A percentile compares a stretch with the other conserved stretches of the same genome.
Conservation (phyloP, 768 basidiomycete species). For the Boletus pseudo-olivaceus region DNA sequence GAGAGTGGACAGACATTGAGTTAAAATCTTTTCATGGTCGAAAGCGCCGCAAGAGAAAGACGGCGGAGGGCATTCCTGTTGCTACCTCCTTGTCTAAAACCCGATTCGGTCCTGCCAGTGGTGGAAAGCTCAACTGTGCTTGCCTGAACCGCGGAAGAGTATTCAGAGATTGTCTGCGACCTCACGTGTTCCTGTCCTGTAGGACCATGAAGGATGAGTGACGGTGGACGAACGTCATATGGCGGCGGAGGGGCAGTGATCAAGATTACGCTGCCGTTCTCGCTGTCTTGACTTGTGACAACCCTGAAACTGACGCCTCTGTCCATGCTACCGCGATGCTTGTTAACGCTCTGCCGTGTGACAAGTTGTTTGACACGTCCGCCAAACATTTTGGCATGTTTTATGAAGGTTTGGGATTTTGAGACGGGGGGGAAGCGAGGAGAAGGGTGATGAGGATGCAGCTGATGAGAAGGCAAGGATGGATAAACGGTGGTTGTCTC, state of each 20-base stretch:
- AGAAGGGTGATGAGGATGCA: neutral
- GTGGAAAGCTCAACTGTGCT: conserved; percentile 9
- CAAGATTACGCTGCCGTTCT: conserved; percentile 28
- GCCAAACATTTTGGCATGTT: conserved; percentile 26
- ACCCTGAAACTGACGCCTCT: conserved; percentile 16
- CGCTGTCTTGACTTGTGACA: conserved; percentile 27
- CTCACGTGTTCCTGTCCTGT: conserved; percentile 8
- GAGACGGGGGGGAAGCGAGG: conserved; percentile 2
- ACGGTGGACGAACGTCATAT: conserved; percentile 13
- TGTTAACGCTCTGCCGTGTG: conserved; percentile 7
- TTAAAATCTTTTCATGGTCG: conserved; percentile 27
- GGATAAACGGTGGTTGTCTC: conserved; percentile 3
- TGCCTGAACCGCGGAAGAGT: conserved; percentile 19
- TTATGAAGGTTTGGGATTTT: conserved; percentile 20
- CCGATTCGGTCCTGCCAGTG: conserved; percentile 4
- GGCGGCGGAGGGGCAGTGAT: conserved; percentile 30
- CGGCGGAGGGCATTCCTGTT: conserved; percentile 26
- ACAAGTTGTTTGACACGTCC: conserved; percentile 30
- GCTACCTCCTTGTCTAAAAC: conserved; percentile 13
- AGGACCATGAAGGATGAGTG: conserved; percentile 4
- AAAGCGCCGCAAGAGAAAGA: conserved; percentile 31
- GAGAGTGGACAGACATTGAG: neutral
- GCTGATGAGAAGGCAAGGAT: conserved; percentile 7
- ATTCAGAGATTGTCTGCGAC: conserved; percentile 21
- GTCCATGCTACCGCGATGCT: conserved; percentile 20